Percentiles rank a stretch among this genome's conserved stretches.
phyloP scores from a whole-genome alignment of 2,329 filamentous ascomycete species.

The Trichoderma semiorbis region DNA sequence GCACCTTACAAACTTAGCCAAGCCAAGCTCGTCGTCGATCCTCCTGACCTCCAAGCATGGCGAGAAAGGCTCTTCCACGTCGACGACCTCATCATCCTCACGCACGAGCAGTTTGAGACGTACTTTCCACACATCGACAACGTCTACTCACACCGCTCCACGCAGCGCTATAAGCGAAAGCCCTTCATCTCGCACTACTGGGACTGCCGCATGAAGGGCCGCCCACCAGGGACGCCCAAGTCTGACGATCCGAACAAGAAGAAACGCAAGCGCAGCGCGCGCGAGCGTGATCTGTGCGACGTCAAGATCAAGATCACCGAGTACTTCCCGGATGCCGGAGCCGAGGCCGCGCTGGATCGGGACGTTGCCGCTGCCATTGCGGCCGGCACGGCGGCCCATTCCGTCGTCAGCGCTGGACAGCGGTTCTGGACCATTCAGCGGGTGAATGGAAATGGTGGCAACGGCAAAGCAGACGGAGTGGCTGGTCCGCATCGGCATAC shows the following conservation, averaged over 20 bases:
- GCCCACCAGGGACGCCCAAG: constrained; percentile 74
- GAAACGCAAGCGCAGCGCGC: constrained; percentile 72
- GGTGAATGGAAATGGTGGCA: constrained; percentile 72
- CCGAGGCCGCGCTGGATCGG: constrained; percentile 26
- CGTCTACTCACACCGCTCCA: constrained; percentile 79
- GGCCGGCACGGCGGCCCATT: constrained; percentile 4
- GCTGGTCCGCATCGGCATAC: constrained; percentile 72
- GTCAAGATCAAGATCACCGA: constrained; percentile 86
- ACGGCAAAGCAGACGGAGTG: constrained; percentile 67
- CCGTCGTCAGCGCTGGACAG: constrained; percentile 39
- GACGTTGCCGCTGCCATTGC: constrained; percentile 23
- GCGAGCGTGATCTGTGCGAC: constrained; percentile 75
- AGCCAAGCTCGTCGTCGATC: constrained; percentile 10
- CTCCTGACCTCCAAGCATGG: constrained; percentile 60
- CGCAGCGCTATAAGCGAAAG: constrained; percentile 76
- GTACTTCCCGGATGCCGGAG: constrained; percentile 59
- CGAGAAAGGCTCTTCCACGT: constrained; percentile 70
- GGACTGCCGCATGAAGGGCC: constrained; percentile 78
- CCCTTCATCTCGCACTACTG: constrained; percentile 82
- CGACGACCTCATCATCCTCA: constrained; percentile 68
- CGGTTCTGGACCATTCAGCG: constrained; percentile 72
- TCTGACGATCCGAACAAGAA: constrained; percentile 78
- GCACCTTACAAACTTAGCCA: constrained; percentile 5
- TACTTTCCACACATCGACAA: constrained; percentile 85
- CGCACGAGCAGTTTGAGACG: constrained; percentile 73